Percentiles rank a stretch among this genome's conserved stretches.
These are phyloP conservation scores for Geranium rotundifolium DNA, from an alignment of 345 rosid species.

Conservation along the genomic window DNA sequence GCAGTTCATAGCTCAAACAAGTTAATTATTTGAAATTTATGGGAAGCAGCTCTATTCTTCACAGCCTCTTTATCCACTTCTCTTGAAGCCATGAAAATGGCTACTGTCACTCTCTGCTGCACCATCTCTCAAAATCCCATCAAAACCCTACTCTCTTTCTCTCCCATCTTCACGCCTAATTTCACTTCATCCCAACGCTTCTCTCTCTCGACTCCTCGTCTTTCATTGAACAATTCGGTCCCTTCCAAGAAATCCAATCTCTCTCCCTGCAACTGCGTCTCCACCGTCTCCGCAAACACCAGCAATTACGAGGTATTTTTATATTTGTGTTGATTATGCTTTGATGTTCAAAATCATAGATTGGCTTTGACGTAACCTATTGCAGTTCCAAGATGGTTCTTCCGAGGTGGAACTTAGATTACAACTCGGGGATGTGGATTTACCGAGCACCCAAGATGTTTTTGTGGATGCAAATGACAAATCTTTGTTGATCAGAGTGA, in stretches of 20 bases:
- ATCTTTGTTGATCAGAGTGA: conserved; percentile 40
- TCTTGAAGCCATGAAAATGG: not conserved
- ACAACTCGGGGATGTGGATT: conserved; percentile 30
- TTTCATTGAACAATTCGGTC: not conserved
- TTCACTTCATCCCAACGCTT: not conserved
- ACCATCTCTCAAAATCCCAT: not conserved
- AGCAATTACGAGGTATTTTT: not conserved
- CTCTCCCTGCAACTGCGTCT: not conserved
- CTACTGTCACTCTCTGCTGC: not conserved
- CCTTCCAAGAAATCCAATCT: not conserved
- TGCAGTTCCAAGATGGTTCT: conserved; percentile 72
- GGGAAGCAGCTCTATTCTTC: not conserved
- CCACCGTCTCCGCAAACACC: not conserved
- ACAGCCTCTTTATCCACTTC: not conserved
- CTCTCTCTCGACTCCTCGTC: not conserved
- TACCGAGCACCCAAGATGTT: conserved; percentile 43
- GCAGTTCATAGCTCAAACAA: too few species aligned
- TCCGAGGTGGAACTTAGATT: conserved; percentile 71
- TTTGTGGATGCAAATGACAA: conserved; percentile 69
- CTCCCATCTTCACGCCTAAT: not conserved
- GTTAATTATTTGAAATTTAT: too few species aligned
- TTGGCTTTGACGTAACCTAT: conserved; percentile 1
- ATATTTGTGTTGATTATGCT: too few species aligned
- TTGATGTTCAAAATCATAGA: not conserved
- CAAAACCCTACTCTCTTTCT: not conserved